These are phyloP conservation scores for Nissolia schottii DNA, from an alignment of 306 rosid genomes.

Conservation along the genomic window DNA sequence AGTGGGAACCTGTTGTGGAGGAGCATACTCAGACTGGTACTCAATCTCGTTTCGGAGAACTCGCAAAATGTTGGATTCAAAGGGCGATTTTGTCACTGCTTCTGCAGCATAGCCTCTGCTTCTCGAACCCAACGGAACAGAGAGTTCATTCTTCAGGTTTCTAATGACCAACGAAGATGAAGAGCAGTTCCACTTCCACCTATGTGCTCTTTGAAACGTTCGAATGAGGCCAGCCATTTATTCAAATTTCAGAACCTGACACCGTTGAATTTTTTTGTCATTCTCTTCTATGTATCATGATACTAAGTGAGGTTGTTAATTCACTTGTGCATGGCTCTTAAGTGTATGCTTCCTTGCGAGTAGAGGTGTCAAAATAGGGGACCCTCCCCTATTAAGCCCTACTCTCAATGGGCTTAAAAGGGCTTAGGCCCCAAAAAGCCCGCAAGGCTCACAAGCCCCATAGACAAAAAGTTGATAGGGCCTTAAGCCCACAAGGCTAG, in stretches of 20 bases:
- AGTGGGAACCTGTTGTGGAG: constrained; percentile 60
- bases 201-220: constrained; percentile 25
- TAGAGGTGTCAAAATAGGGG: too few relatives aligned
- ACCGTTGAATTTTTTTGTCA: too few relatives aligned
- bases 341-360: too few relatives aligned
- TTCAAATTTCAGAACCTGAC: background rate
- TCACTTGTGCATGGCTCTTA: too few relatives aligned
- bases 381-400: too few relatives aligned
- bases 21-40: constrained; percentile 56
- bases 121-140: background rate
- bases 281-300: too few relatives aligned
- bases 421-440: too few relatives aligned
- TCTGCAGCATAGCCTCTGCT: constrained; percentile 28
- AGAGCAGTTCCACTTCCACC: background rate
- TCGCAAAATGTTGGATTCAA: constrained; percentile 63
- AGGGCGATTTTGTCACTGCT: constrained; percentile 50
- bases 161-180: background rate
- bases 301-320: too few relatives aligned
- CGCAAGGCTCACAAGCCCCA: too few relatives aligned
- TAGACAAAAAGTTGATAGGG: too few relatives aligned
- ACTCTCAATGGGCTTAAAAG: too few relatives aligned
- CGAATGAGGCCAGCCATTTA: constrained; percentile 49
- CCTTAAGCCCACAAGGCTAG: too few relatives aligned
- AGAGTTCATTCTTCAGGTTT: background rate
- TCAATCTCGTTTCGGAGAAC: constrained; percentile 60